Percentiles rank a stretch among this genome's conserved stretches.
Conservation (phyloP, 2,329 filamentous ascomycete genomes). For the Ceratocystiopsis minuta region DNA sequence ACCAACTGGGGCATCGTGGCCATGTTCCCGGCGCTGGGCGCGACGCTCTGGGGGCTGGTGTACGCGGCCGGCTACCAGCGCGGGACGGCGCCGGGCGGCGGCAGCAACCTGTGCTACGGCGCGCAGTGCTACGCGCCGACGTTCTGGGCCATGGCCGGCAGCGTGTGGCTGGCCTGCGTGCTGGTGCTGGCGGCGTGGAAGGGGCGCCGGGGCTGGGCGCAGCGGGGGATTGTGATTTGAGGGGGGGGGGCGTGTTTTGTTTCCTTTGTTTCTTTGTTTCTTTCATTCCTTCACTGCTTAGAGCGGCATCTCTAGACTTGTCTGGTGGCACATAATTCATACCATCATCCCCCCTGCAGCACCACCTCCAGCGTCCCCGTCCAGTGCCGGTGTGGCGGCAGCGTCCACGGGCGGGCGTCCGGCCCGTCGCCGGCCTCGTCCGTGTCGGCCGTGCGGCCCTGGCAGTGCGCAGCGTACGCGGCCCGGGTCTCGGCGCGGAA, state of each 20-base stretch:
- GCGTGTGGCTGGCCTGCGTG: conserved; percentile 58
- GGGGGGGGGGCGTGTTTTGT: no score
- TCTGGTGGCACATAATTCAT: no score
- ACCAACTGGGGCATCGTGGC: conserved; percentile 96
- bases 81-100: conserved; percentile 28
- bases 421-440: no score
- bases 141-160: conserved; percentile 73
- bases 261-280: no score
- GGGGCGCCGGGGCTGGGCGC: conserved; percentile 56
- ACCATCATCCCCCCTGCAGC: not conserved
- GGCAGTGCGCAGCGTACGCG: conserved; percentile 9
- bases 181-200: conserved; percentile 70
- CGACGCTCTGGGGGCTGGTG: conserved; percentile 78
- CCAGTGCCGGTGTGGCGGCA: conserved; percentile 19
- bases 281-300: no score
- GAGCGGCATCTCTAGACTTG: no score
- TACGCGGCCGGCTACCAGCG: conserved; percentile 68
- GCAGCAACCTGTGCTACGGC: conserved; percentile 59
- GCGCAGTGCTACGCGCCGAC: conserved; percentile 60
- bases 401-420: no score
- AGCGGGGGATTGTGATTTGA: conserved; percentile 51
- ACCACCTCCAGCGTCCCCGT: conserved; percentile 18
- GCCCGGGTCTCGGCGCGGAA: conserved; percentile 19
- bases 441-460: not conserved
- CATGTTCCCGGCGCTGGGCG: conserved; percentile 74